phyloP scores from a whole-genome alignment of 176 grass and related monocot species.

The Bonia amplexicaulis region DNA sequence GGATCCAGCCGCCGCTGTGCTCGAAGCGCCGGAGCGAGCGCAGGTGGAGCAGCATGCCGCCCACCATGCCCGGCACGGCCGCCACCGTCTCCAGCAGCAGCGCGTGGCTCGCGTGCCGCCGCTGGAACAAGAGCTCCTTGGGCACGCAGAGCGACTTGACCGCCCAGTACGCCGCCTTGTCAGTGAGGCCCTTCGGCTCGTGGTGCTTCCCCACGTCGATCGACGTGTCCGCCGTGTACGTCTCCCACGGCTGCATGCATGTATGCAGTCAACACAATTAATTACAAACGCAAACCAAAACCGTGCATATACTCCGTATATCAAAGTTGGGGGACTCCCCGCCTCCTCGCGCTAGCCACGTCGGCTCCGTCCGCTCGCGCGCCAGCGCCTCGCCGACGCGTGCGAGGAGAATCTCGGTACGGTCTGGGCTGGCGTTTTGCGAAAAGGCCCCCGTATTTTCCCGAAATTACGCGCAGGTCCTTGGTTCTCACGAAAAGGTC shows the following conservation, averaged over 20 bases:
- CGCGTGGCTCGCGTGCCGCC: conserved; percentile 66
- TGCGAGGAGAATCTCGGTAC: too few species aligned
- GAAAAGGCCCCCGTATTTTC: too few species aligned
- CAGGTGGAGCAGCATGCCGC: conserved; percentile 90
- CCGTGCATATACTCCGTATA: too few species aligned
- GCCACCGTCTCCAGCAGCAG: conserved; percentile 91
- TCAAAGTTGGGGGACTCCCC: too few species aligned
- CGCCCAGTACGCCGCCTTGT: conserved; percentile 74
- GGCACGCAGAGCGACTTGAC: conserved; percentile 58
- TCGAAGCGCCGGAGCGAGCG: conserved; percentile 94
- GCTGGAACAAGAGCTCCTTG: conserved; percentile 90
- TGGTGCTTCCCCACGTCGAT: conserved; percentile 96
- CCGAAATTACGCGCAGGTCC: too few species aligned
- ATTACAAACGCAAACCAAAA: neutral
- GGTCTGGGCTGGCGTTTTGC: too few species aligned
- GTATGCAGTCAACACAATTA: neutral
- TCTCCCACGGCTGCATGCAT: conserved; percentile 65
- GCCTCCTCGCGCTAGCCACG: too few species aligned
- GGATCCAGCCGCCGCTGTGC: conserved; percentile 90
- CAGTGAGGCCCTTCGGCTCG: conserved; percentile 41
- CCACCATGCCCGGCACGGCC: conserved; percentile 87
- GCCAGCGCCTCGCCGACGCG: too few species aligned
- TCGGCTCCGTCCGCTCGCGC: too few species aligned
- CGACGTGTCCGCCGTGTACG: conserved; percentile 64
- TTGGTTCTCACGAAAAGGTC: too few species aligned